Evolutionary conservation across 2,329 filamentous ascomycete genomes (phyloP).

Genomic region (Epichloe sp.): DNA sequence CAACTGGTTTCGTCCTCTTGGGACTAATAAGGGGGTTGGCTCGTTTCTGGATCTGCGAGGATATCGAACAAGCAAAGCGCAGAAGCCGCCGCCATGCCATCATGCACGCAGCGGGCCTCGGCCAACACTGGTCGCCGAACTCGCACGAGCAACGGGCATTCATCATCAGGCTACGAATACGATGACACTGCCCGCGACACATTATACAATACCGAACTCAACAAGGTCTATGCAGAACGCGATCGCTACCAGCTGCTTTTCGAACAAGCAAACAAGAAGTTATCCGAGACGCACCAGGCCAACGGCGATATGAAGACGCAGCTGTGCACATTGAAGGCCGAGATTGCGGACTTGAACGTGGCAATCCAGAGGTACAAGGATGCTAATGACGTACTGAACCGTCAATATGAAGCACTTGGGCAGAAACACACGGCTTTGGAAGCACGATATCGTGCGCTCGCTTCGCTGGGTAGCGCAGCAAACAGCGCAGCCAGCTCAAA

Average conservation of each 20-base stretch:
- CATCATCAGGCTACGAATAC: slow-evolving; percentile 6
- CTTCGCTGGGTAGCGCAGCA: neutral
- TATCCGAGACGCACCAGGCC: slow-evolving; percentile 13
- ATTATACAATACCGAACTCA: slow-evolving; percentile 11
- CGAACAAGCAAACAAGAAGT: slow-evolving; percentile 17
- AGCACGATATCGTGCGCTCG: slow-evolving; percentile 16
- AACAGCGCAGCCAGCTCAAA: neutral
- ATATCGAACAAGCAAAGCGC: neutral
- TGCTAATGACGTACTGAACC: slow-evolving; percentile 4
- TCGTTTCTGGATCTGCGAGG: neutral
- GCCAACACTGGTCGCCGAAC: slow-evolving; percentile 9
- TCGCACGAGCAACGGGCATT: neutral
- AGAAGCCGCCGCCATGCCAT: slow-evolving; percentile 5
- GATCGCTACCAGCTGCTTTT: slow-evolving; percentile 15
- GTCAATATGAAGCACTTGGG: slow-evolving; percentile 15
- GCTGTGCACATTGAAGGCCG: slow-evolving; percentile 2
- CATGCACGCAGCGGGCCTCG: slow-evolving; percentile 8
- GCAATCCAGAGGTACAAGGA: slow-evolving; percentile 8
- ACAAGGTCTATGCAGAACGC: slow-evolving; percentile 11
- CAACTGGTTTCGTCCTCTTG: neutral
- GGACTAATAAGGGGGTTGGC: neutral
- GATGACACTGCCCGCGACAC: slow-evolving; percentile 10
- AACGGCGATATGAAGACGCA: slow-evolving; percentile 10
- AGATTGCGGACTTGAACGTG: neutral
- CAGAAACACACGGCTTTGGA: slow-evolving; percentile 17